Conservation (phyloP, 2,329 filamentous ascomycete genomes). For the Fusarium mexicanum region DNA sequence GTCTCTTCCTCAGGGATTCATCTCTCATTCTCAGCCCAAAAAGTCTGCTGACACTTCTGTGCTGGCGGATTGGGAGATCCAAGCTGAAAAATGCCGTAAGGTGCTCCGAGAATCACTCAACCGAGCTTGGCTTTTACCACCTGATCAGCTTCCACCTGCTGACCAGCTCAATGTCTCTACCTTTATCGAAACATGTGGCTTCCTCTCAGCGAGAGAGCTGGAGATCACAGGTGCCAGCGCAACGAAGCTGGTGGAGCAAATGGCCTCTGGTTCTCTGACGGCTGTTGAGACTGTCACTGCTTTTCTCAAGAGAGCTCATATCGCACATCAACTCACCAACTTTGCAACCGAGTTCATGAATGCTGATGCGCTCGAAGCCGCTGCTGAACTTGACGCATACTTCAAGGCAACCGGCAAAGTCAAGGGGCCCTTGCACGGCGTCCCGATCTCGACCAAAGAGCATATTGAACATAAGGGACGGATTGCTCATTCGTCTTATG, state of each 20-base stretch:
- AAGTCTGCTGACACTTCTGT: neutral
- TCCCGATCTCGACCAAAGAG: neutral
- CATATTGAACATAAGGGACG: neutral
- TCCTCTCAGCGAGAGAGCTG: neutral
- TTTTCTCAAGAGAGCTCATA: neutral
- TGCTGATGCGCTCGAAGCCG: neutral
- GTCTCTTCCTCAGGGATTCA: neutral
- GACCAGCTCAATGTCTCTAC: neutral
- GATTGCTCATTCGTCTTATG: neutral
- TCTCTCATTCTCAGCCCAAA: neutral
- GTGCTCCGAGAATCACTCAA: neutral
- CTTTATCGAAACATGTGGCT: neutral
- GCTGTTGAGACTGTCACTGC: neutral
- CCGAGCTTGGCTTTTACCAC: neutral
- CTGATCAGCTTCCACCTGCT: neutral
- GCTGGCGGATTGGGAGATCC: accelerated
- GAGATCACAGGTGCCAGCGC: neutral
- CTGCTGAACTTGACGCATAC: neutral
- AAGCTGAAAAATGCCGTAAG: neutral
- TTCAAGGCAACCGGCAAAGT: neutral
- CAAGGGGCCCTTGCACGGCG: neutral
- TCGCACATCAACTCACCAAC: neutral
- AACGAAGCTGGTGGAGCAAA: neutral
- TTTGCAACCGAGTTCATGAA: neutral
- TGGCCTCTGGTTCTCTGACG: neutral